Percentiles rank a stretch among this genome's conserved stretches.
Conservation (phyloP, 192 early-diverging fungal species). For the Gigaspora rosea region DNA sequence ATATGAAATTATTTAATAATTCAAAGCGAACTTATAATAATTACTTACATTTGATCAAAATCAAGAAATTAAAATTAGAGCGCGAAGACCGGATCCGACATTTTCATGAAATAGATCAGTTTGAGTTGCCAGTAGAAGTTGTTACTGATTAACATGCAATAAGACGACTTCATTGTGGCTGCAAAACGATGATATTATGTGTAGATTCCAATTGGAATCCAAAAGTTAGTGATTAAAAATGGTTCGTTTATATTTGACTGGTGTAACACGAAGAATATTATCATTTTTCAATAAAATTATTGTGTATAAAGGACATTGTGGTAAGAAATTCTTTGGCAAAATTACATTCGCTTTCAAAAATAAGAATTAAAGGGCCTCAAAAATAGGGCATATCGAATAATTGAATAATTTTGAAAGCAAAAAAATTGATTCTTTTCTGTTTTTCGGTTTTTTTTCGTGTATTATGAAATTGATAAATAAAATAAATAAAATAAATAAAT, state of each 20-base stretch:
- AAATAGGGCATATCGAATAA: background rate
- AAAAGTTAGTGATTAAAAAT: slow-evolving; percentile 9
- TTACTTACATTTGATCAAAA: background rate
- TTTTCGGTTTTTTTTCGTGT: background rate
- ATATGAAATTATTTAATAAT: background rate
- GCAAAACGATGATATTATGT: background rate
- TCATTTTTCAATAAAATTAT: background rate
- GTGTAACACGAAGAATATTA: background rate
- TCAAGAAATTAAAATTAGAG: background rate
- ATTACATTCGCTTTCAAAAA: background rate
- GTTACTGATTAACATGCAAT: background rate
- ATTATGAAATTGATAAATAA: slow-evolving; percentile 1
- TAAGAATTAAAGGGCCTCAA: background rate
- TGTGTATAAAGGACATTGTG: background rate
- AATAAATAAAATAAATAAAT: background rate
- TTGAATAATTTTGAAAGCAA: slow-evolving; percentile 1
- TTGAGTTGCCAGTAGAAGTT: slow-evolving; percentile 16
- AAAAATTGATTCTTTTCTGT: background rate
- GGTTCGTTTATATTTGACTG: background rate
- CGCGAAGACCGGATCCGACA: slow-evolving; percentile 3
- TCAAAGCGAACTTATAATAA: background rate
- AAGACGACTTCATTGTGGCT: background rate
- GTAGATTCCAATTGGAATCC: background rate
- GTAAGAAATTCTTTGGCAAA: background rate
- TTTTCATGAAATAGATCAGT: slow-evolving; percentile 18